Evolutionary conservation across 2,329 filamentous ascomycete genomes (phyloP).

Genomic region (Colletotrichum horii): DNA sequence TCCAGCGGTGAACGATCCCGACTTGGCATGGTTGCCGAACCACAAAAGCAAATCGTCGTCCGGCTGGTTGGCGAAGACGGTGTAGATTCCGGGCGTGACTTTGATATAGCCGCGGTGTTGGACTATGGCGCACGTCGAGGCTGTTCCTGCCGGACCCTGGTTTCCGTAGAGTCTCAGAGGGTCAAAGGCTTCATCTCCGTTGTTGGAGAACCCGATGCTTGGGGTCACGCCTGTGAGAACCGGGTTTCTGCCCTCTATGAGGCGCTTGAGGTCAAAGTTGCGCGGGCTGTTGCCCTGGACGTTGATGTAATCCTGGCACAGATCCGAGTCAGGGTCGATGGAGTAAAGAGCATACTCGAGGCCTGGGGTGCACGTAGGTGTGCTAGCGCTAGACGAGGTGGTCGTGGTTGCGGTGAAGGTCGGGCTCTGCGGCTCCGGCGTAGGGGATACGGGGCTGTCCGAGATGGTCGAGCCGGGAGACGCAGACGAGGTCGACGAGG

Average conservation of each 20-base stretch:
- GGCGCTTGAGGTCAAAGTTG: neutral
- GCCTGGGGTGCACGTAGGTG: slow-evolving; percentile 7
- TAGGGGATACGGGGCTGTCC: neutral
- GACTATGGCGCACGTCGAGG: neutral
- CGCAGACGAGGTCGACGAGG: neutral
- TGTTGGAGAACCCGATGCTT: neutral
- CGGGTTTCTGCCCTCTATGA: neutral
- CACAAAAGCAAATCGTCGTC: neutral
- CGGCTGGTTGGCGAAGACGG: neutral
- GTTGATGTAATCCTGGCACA: neutral
- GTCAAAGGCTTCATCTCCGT: neutral
- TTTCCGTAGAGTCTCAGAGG: neutral
- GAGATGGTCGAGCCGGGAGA: neutral
- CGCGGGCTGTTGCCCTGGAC: neutral
- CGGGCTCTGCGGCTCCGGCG: neutral
- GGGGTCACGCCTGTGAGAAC: neutral
- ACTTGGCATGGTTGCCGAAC: neutral
- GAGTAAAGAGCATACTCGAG: slow-evolving; percentile 12
- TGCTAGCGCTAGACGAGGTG: neutral
- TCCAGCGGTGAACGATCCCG: neutral
- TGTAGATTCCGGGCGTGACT: neutral
- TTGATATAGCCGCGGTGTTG: slow-evolving; percentile 11
- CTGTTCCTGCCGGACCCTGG: neutral
- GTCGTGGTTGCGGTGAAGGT: neutral
- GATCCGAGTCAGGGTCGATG: neutral